A percentile compares a stretch with the other conserved stretches of the same genome.
phyloP scores from a whole-genome alignment of 176 grass and related monocot genomes.

The Melocanna baccifera region DNA sequence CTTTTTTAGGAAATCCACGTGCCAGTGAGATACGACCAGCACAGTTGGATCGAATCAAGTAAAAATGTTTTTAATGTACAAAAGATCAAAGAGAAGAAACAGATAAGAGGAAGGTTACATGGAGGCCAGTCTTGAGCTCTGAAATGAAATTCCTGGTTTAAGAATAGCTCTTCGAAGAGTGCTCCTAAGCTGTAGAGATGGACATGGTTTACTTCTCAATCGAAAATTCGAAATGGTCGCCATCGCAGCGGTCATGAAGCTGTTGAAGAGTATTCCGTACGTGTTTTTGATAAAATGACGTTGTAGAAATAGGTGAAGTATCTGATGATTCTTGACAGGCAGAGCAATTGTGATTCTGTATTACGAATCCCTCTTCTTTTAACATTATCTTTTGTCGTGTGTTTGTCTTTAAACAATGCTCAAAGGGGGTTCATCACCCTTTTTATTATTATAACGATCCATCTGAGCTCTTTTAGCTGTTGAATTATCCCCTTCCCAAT shows the following conservation, averaged over 20 bases:
- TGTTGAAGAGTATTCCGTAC: not conserved
- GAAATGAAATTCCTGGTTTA: not conserved
- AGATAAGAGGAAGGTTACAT: constrained; percentile 2
- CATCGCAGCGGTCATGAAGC: not conserved
- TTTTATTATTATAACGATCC: not conserved
- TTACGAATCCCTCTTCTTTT: constrained; percentile 7
- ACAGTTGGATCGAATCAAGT: constrained; percentile 18
- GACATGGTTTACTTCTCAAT: not conserved
- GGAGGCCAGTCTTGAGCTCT: not conserved
- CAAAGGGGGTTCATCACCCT: not conserved
- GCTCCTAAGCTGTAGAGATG: not conserved
- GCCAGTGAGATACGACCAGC: not conserved
- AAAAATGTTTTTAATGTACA: constrained; percentile 35
- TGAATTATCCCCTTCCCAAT: not conserved
- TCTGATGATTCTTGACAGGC: constrained; percentile 12
- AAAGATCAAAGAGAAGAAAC: constrained; percentile 35
- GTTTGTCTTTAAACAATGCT: not conserved
- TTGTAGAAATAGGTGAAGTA: constrained; percentile 39
- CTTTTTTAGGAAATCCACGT: constrained; percentile 25
- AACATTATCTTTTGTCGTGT: not conserved
- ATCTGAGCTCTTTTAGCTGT: not conserved
- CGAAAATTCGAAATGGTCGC: too few species aligned
- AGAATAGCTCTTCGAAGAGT: not conserved
- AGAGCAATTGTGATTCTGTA: constrained; percentile 29
- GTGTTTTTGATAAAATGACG: constrained; percentile 28